Base-by-base conservation (phyloP, 2,329 filamentous ascomycete species). In the Venturiaceae sp. region DNA sequence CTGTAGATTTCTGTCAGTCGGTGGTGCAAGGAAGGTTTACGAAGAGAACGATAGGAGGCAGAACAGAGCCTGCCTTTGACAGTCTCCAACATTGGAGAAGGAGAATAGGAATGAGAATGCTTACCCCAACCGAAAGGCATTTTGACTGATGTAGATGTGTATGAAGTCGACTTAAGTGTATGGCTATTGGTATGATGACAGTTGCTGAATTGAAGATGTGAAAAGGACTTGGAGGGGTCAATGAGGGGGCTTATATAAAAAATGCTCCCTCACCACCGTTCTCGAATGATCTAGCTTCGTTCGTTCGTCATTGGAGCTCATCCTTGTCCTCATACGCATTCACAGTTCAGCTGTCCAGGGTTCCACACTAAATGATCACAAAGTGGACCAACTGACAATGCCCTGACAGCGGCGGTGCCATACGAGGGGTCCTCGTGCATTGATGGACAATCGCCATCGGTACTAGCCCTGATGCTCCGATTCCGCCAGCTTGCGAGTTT, bases 1-100 rank as follows among this genome's bases (percentile, higher is more conserved):
- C 80, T 83, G 62, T 34, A 8, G 13, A 16, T 26, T 13, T 33
- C n/a, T n/a, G n/a, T n/a, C n/a, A n/a, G n/a, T n/a, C n/a, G 36
- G 11, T 39, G n/a, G 36, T n/a, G 36, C n/a, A n/a, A n/a, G n/a
- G 36, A 39, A 39, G 36, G 11, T n/a, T 11, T 39, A n/a, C 11
- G 36, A 11, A 39, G n/a, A 39, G 36, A n/a, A 39, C n/a, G 36
- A n/a, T 11, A 39, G 11, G 36, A 39, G 11, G 11, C 36, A 11
- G 11, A n/a, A 39, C 11, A 11, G 36, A 11, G 36, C 36, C n/a
- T 39, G 36, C 36, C 36, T n/a, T 11, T 39, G 36, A 39, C 11
- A 11, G 36, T 11, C n/a, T 11, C 11, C 11, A n/a, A 39, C 11
- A 11, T 11, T 39, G 11, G 11, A 39, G 55, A n/a, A 16, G 4